Evolutionary conservation across 1,284 basidiomycete species (phyloP), one percentile per base, ranked within the genome.

Genomic region (Ustilago trichophora): DNA sequence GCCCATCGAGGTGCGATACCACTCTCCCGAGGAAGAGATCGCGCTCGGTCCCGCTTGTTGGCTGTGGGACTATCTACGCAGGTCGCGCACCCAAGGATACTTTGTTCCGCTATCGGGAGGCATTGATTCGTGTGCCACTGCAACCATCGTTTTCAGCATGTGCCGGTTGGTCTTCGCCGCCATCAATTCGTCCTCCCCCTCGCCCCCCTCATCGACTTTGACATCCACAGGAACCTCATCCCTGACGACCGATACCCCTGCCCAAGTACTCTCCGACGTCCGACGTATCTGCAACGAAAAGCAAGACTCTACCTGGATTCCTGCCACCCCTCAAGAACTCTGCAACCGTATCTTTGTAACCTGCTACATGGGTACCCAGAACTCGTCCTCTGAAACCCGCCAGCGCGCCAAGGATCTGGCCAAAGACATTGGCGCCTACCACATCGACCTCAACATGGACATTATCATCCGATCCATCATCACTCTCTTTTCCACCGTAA

Each of bases 361-460:
- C 0, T 97, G 93, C 83, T 98, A 97, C 83, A 98, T 98, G 96
- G 95, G 95, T 10, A 98, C 95, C 0, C 91, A 94, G 81, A 95
- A 98, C 82, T 97, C 93, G 10, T 91, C 89, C 65, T 82, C 82
- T 2, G 95, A 97, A 72, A 98, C 96, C 8, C 85, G 93, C 12
- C 83, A 86, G 64, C 86, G 95, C 29, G 96, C 95, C 3, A 93
- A 91, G 79, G 87, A 90, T 42, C 87, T 99, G 6, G 88, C 91
- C 3, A 85, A 88, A 44, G 90, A 91, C 1, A 95, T 99, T 56
- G 94, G 95, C 36, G 34, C 42, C 3, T 80, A 97, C 82, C 96
- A 98, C 82, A 85, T 91, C 49, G 92, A 98, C 77, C 83, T 99
- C 52, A 95, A 98, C 83, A 99, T 98, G 92, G 95, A 98, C 82